Conservation (phyloP, 2,329 filamentous ascomycete genomes). For the Aureobasidium sp. region DNA sequence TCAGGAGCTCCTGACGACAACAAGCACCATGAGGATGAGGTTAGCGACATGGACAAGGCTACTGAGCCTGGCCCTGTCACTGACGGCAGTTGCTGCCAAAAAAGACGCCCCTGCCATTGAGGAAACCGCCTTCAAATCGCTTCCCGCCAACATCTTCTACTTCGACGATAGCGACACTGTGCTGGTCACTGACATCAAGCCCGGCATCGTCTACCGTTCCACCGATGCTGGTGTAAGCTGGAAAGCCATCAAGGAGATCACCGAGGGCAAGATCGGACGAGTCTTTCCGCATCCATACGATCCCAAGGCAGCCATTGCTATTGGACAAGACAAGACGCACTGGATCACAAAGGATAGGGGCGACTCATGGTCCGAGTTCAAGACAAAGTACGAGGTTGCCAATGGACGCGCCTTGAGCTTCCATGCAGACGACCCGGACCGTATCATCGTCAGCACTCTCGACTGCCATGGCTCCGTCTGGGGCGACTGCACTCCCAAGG, state of each 20-base stretch:
- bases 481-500: constrained; percentile 39
- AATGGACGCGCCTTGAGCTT: constrained; percentile 59
- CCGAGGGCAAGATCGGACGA: constrained; percentile 52
- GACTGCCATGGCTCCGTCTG: constrained; percentile 25
- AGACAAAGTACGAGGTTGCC: constrained; percentile 51
- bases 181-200: constrained; percentile 60
- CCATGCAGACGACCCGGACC: constrained; percentile 73
- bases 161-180: constrained; percentile 84
- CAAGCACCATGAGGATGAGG: constrained; percentile 11
- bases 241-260: constrained; percentile 56
- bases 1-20: neutral
- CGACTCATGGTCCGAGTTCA: constrained; percentile 70
- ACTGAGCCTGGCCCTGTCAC: constrained; percentile 7
- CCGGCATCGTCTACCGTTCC: constrained; percentile 65
- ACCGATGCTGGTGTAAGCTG: constrained; percentile 72
- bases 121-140: constrained; percentile 56
- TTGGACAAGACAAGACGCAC: constrained; percentile 60
- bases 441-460: constrained; percentile 66
- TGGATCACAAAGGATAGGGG: constrained; percentile 80
- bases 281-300: constrained; percentile 75
- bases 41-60: constrained; percentile 2
- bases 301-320: constrained; percentile 66
- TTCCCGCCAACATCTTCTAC: constrained; percentile 68
- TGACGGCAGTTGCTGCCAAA: constrained; percentile 17
- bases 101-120: constrained; percentile 52